Conservation (phyloP, 352 stramenopile species). For the Phytophthora pisi region DNA sequence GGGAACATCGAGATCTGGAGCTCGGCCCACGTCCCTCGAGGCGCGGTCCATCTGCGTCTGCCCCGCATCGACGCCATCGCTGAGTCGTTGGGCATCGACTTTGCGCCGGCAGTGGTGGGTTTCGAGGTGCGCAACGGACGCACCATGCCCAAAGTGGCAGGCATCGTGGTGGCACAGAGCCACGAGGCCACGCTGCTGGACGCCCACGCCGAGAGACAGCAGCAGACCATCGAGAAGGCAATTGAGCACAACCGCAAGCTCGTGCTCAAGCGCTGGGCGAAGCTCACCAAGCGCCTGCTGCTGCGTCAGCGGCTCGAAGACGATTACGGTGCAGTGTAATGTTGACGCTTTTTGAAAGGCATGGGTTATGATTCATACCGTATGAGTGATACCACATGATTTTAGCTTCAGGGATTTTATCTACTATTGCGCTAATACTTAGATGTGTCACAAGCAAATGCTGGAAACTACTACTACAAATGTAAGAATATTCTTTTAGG, state of each 20-base stretch:
- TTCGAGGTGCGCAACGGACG: slow-evolving; percentile 76
- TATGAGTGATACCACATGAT: neutral
- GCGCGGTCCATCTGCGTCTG: slow-evolving; percentile 65
- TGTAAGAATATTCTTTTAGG: too few relatives aligned
- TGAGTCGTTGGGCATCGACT: slow-evolving; percentile 77
- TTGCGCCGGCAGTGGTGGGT: slow-evolving; percentile 76
- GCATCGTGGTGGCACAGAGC: slow-evolving; percentile 66
- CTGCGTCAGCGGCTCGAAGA: slow-evolving; percentile 76
- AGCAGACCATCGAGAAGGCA: slow-evolving; percentile 72
- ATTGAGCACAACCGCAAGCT: slow-evolving; percentile 70
- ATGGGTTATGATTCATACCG: neutral
- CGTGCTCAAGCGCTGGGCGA: slow-evolving; percentile 65
- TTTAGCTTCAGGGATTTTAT: too few relatives aligned
- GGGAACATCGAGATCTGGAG: slow-evolving; percentile 91
- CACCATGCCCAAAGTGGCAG: slow-evolving; percentile 71
- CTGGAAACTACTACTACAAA: too few relatives aligned
- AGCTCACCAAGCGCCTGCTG: slow-evolving; percentile 68
- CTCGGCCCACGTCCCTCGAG: slow-evolving; percentile 58
- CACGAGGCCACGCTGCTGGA: slow-evolving; percentile 63
- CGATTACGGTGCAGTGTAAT: slow-evolving; percentile 66
- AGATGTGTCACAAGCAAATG: too few relatives aligned
- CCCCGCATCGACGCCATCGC: slow-evolving; percentile 70
- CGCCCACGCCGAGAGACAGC: slow-evolving; percentile 68
- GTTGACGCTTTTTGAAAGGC: slow-evolving; percentile 6
- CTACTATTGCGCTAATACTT: too few relatives aligned